phyloP scores from a whole-genome alignment of 345 rosid genomes.

The Salix udensis region DNA sequence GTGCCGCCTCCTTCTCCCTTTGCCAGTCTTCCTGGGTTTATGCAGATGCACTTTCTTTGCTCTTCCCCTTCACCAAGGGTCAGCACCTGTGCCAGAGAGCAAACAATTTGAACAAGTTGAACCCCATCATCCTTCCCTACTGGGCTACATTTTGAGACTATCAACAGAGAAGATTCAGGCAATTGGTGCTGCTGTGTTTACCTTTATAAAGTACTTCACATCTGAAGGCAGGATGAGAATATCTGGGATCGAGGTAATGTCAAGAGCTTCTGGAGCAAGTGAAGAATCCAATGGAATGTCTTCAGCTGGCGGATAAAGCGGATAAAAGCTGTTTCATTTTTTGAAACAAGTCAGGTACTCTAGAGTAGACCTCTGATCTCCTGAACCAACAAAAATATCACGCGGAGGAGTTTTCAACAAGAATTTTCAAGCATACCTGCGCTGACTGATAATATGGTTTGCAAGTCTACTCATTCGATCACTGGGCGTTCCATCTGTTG shows the following conservation, averaged over 20 bases:
- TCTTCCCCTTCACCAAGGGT: constrained; percentile 58
- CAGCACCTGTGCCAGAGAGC: constrained; percentile 43
- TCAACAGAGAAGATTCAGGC: background rate
- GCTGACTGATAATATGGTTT: constrained; percentile 67
- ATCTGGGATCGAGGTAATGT: constrained; percentile 53
- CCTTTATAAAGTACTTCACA: constrained; percentile 79
- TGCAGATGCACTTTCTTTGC: constrained; percentile 57
- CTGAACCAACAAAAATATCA: background rate
- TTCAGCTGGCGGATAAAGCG: constrained; percentile 82
- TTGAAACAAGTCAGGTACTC: background rate
- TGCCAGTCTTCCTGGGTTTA: constrained; percentile 84
- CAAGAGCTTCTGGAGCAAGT: constrained; percentile 64
- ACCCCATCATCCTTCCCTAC: background rate
- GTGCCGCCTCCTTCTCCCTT: constrained; percentile 90
- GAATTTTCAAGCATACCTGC: constrained; percentile 41
- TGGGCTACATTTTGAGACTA: background rate
- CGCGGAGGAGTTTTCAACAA: background rate
- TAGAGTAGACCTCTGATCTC: background rate
- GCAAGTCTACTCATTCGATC: constrained; percentile 90
- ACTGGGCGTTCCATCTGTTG: constrained; percentile 46
- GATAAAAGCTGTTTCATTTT: constrained; percentile 64
- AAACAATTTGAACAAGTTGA: background rate
- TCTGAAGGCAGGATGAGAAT: constrained; percentile 81
- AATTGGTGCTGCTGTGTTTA: constrained; percentile 10
- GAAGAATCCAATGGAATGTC: constrained; percentile 72